These are phyloP conservation scores for Stephanodiscus minutulus DNA, from an alignment of 108 stramenopile genomes.

Conservation along the genomic window DNA sequence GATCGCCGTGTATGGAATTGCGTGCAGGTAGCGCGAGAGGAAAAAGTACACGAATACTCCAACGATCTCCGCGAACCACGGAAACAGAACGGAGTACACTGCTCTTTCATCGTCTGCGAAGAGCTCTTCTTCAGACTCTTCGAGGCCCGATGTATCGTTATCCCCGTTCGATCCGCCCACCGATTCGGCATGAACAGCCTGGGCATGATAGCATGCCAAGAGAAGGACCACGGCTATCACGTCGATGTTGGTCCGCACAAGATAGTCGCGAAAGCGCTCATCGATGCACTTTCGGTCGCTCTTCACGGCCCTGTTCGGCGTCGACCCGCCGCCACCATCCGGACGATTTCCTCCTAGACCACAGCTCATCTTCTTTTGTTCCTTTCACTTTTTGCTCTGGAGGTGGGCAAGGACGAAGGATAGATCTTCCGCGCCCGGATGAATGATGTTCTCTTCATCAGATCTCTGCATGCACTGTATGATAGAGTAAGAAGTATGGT, in stretches of 20 bases:
- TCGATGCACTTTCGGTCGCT: slow-evolving; percentile 1
- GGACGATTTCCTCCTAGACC: too few species aligned
- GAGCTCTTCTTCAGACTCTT: background rate
- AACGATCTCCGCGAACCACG: slow-evolving; percentile 37
- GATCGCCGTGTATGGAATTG: slow-evolving; percentile 75
- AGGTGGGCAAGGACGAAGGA: too few species aligned
- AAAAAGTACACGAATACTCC: slow-evolving; percentile 32
- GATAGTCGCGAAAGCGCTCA: slow-evolving; percentile 1
- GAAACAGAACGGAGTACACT: slow-evolving; percentile 24
- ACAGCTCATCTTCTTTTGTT: too few species aligned
- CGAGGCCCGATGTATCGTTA: too few species aligned
- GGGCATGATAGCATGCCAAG: background rate
- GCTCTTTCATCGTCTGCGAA: slow-evolving; percentile 9
- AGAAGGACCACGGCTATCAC: background rate
- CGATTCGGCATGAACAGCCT: background rate
- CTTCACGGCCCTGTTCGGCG: background rate
- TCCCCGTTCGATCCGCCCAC: too few species aligned
- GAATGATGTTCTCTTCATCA: too few species aligned
- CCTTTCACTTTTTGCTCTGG: too few species aligned
- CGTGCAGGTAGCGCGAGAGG: slow-evolving; percentile 32
- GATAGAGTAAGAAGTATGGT: too few species aligned
- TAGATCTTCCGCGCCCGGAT: too few species aligned
- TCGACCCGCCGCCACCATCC: too few species aligned
- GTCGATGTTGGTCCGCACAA: background rate
- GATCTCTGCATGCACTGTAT: too few species aligned